Evolutionary conservation across 2,329 filamentous ascomycete species (phyloP), one percentile per base, ranked within the genome.

Genomic region (Pyricularia grisea): DNA sequence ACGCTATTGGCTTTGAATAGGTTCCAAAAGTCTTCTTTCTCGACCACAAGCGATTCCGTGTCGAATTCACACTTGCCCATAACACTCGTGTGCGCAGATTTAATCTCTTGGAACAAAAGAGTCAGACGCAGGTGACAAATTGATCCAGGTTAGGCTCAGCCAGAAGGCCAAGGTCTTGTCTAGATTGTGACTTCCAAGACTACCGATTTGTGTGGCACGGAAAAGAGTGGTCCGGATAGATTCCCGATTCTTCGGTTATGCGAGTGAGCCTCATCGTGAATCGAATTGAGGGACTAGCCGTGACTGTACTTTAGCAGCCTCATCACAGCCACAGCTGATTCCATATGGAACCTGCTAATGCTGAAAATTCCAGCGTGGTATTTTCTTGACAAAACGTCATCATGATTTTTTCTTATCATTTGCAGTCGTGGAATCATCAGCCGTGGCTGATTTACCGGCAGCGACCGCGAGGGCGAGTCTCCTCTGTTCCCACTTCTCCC

Each of bases 401-500:
- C 42, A 55, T 5, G 42, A 55, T 20, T 55, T 55, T 6, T 55
- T 55, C 11, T 55, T 55, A 20, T 55, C 42, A 55, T 55, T 55
- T 55, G 11, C 42, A 20, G 20, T 20, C 20, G 42, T 14, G 42
- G 42, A n/a, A 20, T 20, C 9, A 20, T 55, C 66, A 27, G 66
- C 66, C 12, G 64, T 33, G 42, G 20, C 64, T 33, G 64, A 17
- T 31, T 17, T 33, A 6, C 27, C 64, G 36, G 31, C 33, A 36
- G 36, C 25, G 30, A 60, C 60, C 25, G 65, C 65, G 31, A 31
- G 65, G 31, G 36, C 65, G 31, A 31, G 78, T 73, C 81, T 82
- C 73, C 75, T 80, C 66, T 83, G 82, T 78, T 94, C 90, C 93
- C 94, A 98, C 77, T 92, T 90, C 79, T 94, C 92, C 94, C 94